Base-by-base conservation (phyloP, 441 rosid species). In the Heliophila coronopifolia region DNA sequence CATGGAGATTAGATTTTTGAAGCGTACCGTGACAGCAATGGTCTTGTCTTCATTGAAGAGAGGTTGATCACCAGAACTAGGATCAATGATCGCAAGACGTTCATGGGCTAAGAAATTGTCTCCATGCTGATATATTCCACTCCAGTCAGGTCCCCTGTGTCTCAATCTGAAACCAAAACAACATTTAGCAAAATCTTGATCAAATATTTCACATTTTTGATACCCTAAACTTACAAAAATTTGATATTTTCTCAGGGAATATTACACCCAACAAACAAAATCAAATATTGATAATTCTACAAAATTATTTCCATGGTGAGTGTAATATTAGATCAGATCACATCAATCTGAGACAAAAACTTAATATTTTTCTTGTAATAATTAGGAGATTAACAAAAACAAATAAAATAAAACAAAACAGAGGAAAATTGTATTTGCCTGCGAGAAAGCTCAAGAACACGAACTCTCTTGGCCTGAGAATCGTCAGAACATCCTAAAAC, bases 91-190 rank as follows among this genome's bases (percentile, higher is more conserved):
- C 9, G 99, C 99, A 60, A 93, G 70, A 30, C 99, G 81, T 62
- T 93, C 96, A 55, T 93, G 99, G 54, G 99, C 80, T 26, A 93
- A 84, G 66, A 84, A 93, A 67, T 93, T 86, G 51, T 81, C 77
- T 32, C 50, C 80, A 47, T 73, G 59, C 61, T 87, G 84, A 63
- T 84, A 89, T 54, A 89, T 48, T 3, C 99, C 97, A 30, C 99
- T 89, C 99, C 99, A 93, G 39, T 93, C 99, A 28, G 97, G 99
- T 52, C 97, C 97, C 77, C 97, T 68, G 38, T 89, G 97, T 50
- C 73, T 70, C 87, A 93, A 58, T 61, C 99, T 89, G 2, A n/a
- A n/a, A n/a, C n/a, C n/a, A n/a, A n/a, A n/a, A n/a, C n/a, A n/a
- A n/a, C n/a, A n/a, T n/a, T n/a, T n/a, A n/a, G n/a, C n/a, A n/a